Conservation (phyloP, 139 green algal species). For the Chlamydomonas sp. region DNA sequence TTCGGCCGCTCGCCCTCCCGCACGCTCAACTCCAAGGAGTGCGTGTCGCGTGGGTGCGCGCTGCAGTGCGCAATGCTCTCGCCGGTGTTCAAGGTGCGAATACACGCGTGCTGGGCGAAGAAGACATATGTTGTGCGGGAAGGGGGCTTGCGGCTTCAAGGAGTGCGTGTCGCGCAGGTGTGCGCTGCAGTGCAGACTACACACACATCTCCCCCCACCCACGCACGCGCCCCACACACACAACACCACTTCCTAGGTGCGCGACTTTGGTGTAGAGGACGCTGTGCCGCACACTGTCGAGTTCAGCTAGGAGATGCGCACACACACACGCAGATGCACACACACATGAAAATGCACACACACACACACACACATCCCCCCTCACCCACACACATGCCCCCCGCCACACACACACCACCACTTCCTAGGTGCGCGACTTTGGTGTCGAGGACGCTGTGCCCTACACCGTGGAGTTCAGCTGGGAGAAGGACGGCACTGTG, state of each 20-base stretch:
- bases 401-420: no score
- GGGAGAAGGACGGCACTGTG: constrained; percentile 70
- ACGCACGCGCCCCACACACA: neutral
- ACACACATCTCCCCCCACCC: neutral
- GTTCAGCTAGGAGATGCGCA: constrained; percentile 83
- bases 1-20: constrained; percentile 66
- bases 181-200: constrained; percentile 73
- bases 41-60: constrained; percentile 79
- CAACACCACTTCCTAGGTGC: no score
- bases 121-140: no score
- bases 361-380: neutral
- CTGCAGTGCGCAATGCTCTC: constrained; percentile 98
- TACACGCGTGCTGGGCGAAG: no score
- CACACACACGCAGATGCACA: no score
- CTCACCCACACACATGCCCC: neutral
- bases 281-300: constrained; percentile 71
- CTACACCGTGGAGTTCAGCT: constrained; percentile 76
- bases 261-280: constrained; percentile 95
- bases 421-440: constrained; percentile 92
- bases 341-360: no score
- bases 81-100: constrained; percentile 84
- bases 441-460: constrained; percentile 85
- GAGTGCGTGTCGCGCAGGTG: constrained; percentile 86
- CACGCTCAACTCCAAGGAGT: constrained; percentile 95
- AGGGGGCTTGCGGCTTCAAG: constrained; percentile 65